These are phyloP conservation scores for Penicillium lividum DNA, from an alignment of 495 filamentous ascomycete genomes.

Conservation along the genomic window DNA sequence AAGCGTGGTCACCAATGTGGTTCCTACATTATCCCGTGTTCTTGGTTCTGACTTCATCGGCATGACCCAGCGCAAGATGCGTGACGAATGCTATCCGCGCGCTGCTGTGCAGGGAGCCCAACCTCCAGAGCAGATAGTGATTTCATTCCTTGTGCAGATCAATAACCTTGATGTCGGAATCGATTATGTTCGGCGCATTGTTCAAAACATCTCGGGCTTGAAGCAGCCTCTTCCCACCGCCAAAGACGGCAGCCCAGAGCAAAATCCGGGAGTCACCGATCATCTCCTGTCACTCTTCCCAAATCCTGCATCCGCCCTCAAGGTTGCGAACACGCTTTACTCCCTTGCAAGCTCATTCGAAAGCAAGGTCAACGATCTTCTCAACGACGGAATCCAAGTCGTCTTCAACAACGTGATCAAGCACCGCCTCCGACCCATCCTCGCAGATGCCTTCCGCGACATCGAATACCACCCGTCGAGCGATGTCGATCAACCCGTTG, in stretches of 20 bases:
- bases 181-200: conserved; percentile 87
- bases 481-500: conserved; percentile 41
- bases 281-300: conserved; percentile 71
- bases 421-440: conserved; percentile 77
- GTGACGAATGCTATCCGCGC: conserved; percentile 88
- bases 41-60: conserved; percentile 91
- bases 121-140: conserved; percentile 79
- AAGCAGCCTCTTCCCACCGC: conserved; percentile 32
- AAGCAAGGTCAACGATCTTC: conserved; percentile 74
- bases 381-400: conserved; percentile 77
- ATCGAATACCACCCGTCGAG: conserved; percentile 69
- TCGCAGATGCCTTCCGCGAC: conserved; percentile 88
- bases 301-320: conserved; percentile 67
- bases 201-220: conserved; percentile 60
- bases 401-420: conserved; percentile 88
- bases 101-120: conserved; percentile 69
- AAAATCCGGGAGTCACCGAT: conserved; percentile 12
- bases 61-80: conserved; percentile 97
- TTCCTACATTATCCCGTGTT: conserved; percentile 80
- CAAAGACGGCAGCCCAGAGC: conserved; percentile 20
- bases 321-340: conserved; percentile 65
- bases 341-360: conserved; percentile 70
- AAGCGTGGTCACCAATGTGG: conserved; percentile 69
- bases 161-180: conserved; percentile 91
- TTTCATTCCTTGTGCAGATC: conserved; percentile 86